Conservation (phyloP, 1,284 basidiomycete genomes). For the Tylopilus orsonianus region DNA sequence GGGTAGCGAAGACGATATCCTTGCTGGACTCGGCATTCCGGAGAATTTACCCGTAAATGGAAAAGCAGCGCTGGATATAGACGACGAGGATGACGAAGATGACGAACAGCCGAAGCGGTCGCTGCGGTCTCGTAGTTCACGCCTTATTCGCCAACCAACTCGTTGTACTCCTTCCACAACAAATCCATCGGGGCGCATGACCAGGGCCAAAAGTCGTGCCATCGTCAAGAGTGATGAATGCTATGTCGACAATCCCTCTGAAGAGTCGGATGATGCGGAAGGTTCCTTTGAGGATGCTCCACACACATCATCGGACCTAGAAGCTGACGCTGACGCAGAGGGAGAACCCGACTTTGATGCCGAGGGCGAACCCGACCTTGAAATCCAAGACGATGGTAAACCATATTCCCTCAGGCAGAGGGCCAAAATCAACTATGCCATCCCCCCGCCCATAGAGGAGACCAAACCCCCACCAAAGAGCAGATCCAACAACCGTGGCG, state of each 20-base stretch:
- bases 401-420: constrained; percentile 67
- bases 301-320: constrained; percentile 48
- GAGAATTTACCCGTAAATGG: constrained; percentile 27
- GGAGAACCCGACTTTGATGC: constrained; percentile 34
- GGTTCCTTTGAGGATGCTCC: constrained; percentile 57
- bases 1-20: constrained; percentile 42
- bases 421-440: constrained; percentile 70
- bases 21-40: not conserved
- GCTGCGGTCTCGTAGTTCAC: constrained; percentile 23
- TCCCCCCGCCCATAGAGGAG: constrained; percentile 74
- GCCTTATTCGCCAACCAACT: constrained; percentile 29
- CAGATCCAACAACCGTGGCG: constrained; percentile 29
- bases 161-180: constrained; percentile 14
- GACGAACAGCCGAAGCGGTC: constrained; percentile 36
- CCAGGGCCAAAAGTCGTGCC: constrained; percentile 33
- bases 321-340: constrained; percentile 40
- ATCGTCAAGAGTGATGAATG: constrained; percentile 49
- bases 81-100: constrained; percentile 30
- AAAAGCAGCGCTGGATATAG: constrained; percentile 26
- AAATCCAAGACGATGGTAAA: constrained; percentile 46
- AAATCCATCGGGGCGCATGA: constrained; percentile 26
- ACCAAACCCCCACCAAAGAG: constrained; percentile 48
- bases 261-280: constrained; percentile 55
- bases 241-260: constrained; percentile 51
- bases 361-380: constrained; percentile 39